Conservation (phyloP, 192 early-diverging fungal genomes). For the Podila epigama region DNA sequence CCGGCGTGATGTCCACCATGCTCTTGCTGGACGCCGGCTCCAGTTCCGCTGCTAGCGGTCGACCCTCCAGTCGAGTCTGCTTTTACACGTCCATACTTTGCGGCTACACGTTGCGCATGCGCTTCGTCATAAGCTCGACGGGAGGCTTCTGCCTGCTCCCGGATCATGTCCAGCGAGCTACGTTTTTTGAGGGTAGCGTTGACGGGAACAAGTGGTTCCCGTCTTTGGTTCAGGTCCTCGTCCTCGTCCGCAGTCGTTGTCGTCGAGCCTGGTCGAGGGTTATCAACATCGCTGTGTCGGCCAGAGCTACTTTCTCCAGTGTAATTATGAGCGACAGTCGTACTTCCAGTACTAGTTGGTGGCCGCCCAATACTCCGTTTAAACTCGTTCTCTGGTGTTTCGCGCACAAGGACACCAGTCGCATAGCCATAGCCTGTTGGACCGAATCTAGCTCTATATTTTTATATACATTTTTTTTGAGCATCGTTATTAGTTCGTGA, state of each 20-base stretch:
- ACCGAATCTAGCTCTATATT: constrained; percentile 40
- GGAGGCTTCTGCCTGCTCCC: constrained; percentile 44
- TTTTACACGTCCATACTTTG: constrained; percentile 30
- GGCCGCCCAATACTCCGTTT: constrained; percentile 43
- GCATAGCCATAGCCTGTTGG: constrained; percentile 60
- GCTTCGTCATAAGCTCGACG: constrained; percentile 44
- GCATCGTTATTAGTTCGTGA: too few species aligned
- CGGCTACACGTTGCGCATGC: constrained; percentile 32
- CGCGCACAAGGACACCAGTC: constrained; percentile 24
- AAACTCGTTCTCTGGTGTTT: constrained; percentile 43
- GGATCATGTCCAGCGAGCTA: constrained; percentile 37
- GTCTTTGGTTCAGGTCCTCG: constrained; percentile 37
- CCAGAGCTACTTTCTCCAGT: constrained; percentile 28
- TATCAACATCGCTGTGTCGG: neutral
- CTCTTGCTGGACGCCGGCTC: neutral
- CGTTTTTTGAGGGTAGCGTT: constrained; percentile 41
- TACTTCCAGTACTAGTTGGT: constrained; percentile 10
- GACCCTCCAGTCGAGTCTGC: constrained; percentile 30
- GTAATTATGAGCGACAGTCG: constrained; percentile 8
- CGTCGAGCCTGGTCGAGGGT: neutral
- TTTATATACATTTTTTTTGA: too few species aligned
- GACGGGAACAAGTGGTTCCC: constrained; percentile 35
- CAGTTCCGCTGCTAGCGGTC: constrained; percentile 23
- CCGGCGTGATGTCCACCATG: constrained; percentile 6
- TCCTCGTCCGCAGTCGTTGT: neutral